A percentile compares a stretch with the other conserved stretches of the same genome.
Conservation (phyloP, 768 basidiomycete species). For the Lactarius quietus region DNA sequence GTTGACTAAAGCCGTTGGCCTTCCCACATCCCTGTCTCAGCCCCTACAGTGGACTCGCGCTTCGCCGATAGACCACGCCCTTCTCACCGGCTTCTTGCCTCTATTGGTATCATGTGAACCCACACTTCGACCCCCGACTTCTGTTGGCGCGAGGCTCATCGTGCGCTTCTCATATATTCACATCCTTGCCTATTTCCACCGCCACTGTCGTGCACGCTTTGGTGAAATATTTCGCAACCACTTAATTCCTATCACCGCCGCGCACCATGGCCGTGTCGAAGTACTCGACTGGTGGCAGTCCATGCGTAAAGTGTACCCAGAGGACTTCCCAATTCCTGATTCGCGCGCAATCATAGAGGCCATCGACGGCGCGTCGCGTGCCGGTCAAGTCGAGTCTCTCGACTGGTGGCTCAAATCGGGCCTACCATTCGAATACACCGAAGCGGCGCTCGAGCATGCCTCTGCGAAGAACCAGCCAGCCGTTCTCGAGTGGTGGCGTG, state of each 20-base stretch:
- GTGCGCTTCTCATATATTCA: constrained; percentile 74
- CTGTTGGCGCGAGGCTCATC: constrained; percentile 59
- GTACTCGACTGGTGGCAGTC: constrained; percentile 85
- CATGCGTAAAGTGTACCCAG: constrained; percentile 55
- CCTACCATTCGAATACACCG: constrained; percentile 68
- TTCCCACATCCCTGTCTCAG: constrained; percentile 62
- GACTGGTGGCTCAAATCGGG: constrained; percentile 80
- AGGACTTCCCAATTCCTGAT: constrained; percentile 54
- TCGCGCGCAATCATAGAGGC: constrained; percentile 59
- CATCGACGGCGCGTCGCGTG: constrained; percentile 74
- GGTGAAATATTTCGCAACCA: constrained; percentile 59
- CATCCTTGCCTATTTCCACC: constrained; percentile 71
- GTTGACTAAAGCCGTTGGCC: constrained; percentile 68
- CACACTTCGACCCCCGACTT: constrained; percentile 55
- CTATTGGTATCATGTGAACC: constrained; percentile 60
- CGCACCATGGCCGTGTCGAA: constrained; percentile 63
- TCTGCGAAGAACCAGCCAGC: constrained; percentile 73
- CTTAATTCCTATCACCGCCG: constrained; percentile 74
- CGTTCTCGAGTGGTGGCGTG: constrained; percentile 83
- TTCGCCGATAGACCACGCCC: constrained; percentile 62
- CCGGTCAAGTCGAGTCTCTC: constrained; percentile 68
- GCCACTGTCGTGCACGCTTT: constrained; percentile 62
- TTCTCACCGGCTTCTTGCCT: constrained; percentile 60
- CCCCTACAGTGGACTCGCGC: constrained; percentile 74
- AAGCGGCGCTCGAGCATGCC: constrained; percentile 74